phyloP scores from a whole-genome alignment of 2,329 filamentous ascomycete species.

The Beauveria asiatica region DNA sequence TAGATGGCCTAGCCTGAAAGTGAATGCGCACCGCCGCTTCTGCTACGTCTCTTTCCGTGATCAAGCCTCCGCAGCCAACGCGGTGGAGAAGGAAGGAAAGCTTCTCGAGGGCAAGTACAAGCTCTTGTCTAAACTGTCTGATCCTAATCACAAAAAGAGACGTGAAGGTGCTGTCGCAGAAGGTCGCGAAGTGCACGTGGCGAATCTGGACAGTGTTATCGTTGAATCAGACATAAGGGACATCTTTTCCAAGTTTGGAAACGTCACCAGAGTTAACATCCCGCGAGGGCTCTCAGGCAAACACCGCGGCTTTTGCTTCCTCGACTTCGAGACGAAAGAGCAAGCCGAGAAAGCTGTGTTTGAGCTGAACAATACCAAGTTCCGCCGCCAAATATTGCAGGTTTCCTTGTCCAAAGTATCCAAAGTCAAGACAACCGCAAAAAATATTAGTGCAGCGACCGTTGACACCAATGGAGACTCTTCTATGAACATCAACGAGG shows the following conservation, averaged over 20 bases:
- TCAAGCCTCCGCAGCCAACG: slow-evolving; percentile 57
- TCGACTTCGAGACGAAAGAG: slow-evolving; percentile 65
- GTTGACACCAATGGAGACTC: slow-evolving; percentile 18
- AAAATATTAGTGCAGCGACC: slow-evolving; percentile 27
- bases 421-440: slow-evolving; percentile 49
- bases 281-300: slow-evolving; percentile 59
- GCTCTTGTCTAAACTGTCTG: slow-evolving; percentile 73
- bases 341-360: slow-evolving; percentile 58
- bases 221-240: slow-evolving; percentile 61
- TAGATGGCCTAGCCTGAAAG: slow-evolving; percentile 85
- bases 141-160: slow-evolving; percentile 68
- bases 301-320: slow-evolving; percentile 70
- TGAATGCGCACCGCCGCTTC: slow-evolving; percentile 80
- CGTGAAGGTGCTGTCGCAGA: slow-evolving; percentile 78
- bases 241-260: slow-evolving; percentile 68
- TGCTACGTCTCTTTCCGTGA: slow-evolving; percentile 89
- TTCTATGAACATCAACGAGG: slow-evolving; percentile 18
- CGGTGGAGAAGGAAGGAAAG: slow-evolving; percentile 64
- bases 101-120: slow-evolving; percentile 59
- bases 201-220: slow-evolving; percentile 53
- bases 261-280: slow-evolving; percentile 63
- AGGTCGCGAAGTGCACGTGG: slow-evolving; percentile 76
- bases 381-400: slow-evolving; percentile 57
- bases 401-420: slow-evolving; percentile 53
- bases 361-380: slow-evolving; percentile 61